phyloP scores from a whole-genome alignment of 345 rosid species.

The Erysimum cheiranthoides region DNA sequence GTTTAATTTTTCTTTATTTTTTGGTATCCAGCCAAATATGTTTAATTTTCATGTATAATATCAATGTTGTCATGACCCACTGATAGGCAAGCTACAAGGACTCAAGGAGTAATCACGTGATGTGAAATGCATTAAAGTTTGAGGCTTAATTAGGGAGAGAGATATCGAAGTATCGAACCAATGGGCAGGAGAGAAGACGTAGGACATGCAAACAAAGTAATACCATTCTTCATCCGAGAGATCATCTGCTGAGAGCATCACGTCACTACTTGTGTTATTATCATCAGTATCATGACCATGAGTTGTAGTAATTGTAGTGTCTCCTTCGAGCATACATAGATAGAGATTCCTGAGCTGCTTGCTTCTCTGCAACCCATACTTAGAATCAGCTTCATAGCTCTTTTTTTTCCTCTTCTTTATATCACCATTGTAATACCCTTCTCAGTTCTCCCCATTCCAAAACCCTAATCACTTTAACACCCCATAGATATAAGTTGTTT shows the following conservation, averaged over 20 bases:
- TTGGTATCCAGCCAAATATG: background rate
- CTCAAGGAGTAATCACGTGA: too few relatives aligned
- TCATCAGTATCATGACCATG: slow-evolving; percentile 39
- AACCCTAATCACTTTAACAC: slow-evolving; percentile 47
- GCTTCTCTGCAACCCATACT: slow-evolving; percentile 70
- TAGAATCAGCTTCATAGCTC: slow-evolving; percentile 42
- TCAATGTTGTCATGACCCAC: slow-evolving; percentile 6
- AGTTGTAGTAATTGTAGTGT: slow-evolving; percentile 45
- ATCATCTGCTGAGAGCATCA: slow-evolving; percentile 70
- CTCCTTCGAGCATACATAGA: slow-evolving; percentile 56
- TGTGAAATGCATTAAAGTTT: slow-evolving; percentile 12
- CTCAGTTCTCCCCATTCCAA: slow-evolving; percentile 77
- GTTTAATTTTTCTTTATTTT: background rate
- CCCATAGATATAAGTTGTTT: background rate
- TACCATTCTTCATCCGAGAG: slow-evolving; percentile 87
- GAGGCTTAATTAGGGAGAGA: slow-evolving; percentile 4
- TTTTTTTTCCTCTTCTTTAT: slow-evolving; percentile 75
- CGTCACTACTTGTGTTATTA: background rate
- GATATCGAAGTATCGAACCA: slow-evolving; percentile 53
- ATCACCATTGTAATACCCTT: slow-evolving; percentile 88
- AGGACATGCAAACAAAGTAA: slow-evolving; percentile 93
- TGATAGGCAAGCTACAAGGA: too few relatives aligned
- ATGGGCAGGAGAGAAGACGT: slow-evolving; percentile 65
- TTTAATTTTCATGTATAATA: background rate
- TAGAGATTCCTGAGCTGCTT: slow-evolving; percentile 74